Evolutionary conservation across 73 alveolate species (phyloP), one percentile per base, ranked within the genome.

Genomic region (Paramecium sexaurelia): DNA sequence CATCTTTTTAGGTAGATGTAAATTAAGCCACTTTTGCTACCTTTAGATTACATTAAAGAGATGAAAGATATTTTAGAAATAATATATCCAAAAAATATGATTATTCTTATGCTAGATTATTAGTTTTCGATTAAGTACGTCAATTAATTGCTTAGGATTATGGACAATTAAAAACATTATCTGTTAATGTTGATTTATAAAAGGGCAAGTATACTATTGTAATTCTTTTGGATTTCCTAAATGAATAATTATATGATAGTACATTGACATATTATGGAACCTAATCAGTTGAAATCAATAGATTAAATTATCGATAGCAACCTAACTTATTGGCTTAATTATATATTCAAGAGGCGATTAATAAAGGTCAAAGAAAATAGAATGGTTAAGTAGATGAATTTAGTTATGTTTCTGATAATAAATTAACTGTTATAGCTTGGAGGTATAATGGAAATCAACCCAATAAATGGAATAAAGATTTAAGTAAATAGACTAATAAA

Each of bases 51-150:
- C 57, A 36, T 73, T 73, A 73, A 39, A 73, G 57, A 73, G 87
- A 73, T 73, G 55, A 73, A 33, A 73, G 87, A 73, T 73, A 36
- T 39, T 73, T 73, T 73, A 73, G 87, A 39, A 73, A 73, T 73
- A 73, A 73, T 20, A 73, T 73, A 0, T 20, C 33, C 2, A 33
- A 73, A 36, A 36, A 73, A 73, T 73, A 73, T 73, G 57, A 73
- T 36, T 73, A 73, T 73, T 27, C 67, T 39, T 32, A 5, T 73
- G 87, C 87, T 5, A 73, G 57, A 33, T 20, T 73, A 33, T 36
- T 73, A 13, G 32, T 73, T 27, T 73, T 73, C 35, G 33, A 73
- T 36, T 13, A 7, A 27, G 7, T 33, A 73, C 0, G 15, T 33
- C 5, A 33, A 33, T 33, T 73, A 39, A 73, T 73, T 73, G 87